A percentile compares a stretch with the other conserved stretches of the same genome.
These are phyloP conservation scores for Scytalidium lignicola DNA, from an alignment of 2,329 filamentous ascomycete genomes.

Conservation along the genomic window DNA sequence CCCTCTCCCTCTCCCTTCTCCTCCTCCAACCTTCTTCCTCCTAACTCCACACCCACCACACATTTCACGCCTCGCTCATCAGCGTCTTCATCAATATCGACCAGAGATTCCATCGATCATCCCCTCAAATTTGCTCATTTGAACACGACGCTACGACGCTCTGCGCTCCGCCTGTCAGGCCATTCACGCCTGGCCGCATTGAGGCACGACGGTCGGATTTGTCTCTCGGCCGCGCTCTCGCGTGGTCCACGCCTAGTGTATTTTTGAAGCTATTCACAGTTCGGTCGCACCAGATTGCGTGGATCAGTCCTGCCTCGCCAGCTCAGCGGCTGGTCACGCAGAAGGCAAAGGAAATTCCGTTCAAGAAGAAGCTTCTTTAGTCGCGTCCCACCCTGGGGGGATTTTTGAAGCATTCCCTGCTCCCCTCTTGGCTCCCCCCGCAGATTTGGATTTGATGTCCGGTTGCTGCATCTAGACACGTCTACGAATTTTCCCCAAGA, in stretches of 20 bases:
- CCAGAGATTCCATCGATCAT: no score
- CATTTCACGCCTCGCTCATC: background rate
- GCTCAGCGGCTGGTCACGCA: no score
- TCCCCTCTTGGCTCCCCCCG: background rate
- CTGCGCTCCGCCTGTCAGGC: no score
- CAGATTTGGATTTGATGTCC: background rate
- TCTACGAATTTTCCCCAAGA: no score
- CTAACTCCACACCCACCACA: background rate
- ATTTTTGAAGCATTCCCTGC: background rate
- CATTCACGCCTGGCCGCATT: no score
- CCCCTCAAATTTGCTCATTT: no score
- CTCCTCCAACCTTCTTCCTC: slow-evolving; percentile 8
- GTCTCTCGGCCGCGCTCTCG: no score
- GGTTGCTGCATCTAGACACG: background rate
- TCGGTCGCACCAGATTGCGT: background rate
- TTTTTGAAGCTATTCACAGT: slow-evolving; percentile 26
- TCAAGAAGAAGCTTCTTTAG: background rate
- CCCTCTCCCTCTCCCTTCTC: slow-evolving; percentile 4
- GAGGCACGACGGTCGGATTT: no score
- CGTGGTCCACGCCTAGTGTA: no score
- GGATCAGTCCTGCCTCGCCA: background rate
- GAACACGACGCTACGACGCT: no score
- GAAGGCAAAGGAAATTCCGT: background rate
- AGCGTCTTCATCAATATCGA: background rate
- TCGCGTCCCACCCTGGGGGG: background rate